Base-by-base conservation (phyloP, 805 yeast species). In the Pichia exigua region DNA sequence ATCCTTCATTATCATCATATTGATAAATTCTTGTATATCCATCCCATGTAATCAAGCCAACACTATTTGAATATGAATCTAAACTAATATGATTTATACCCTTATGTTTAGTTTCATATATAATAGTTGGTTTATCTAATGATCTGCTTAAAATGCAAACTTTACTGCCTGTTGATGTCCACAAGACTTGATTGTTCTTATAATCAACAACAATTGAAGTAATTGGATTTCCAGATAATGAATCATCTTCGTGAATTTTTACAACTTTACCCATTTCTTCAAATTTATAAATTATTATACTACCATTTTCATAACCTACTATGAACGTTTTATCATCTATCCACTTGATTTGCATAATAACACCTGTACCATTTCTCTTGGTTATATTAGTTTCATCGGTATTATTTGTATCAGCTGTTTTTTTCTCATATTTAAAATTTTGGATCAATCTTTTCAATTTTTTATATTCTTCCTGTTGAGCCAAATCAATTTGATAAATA, bases 291-390 rank as follows among this genome's bases (percentile, higher is more conserved):
- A 47, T 48, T 0, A 32, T n/a, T 17, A 76, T 30, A 13, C 57
- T 47, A 0, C 96, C 95, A 18, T 86, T 82, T 62, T 87, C 96
- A 61, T 77, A 87, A 1, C 95, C 96, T 7, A 83, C 70, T 18
- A 65, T 65, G 18, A 80, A 60, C 1, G 65, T 51, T 11, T 63
- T 54, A 2, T 61, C 57, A 12, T 58, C 59, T 1, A 75, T 58
- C 65, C 79, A 75, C 1, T 61, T 54, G 3, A 84, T 58, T 45
- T 73, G 75, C 89, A 88, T 85, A 15, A 85, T 76, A 42, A 86
- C 83, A 1, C 95, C 95, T 35, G 78, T 73, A 17, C 74, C 79
- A 11, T 42, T 44, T 24, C 58, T 43, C 30, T 40, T 51, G 2
- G 43, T 51, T 3, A 44, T 27, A 49, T 44, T 52, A 11, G 9